Evolutionary conservation across 2,329 filamentous ascomycete genomes (phyloP), one percentile per base, ranked within the genome.

Genomic region (Aureobasidium sp.): DNA sequence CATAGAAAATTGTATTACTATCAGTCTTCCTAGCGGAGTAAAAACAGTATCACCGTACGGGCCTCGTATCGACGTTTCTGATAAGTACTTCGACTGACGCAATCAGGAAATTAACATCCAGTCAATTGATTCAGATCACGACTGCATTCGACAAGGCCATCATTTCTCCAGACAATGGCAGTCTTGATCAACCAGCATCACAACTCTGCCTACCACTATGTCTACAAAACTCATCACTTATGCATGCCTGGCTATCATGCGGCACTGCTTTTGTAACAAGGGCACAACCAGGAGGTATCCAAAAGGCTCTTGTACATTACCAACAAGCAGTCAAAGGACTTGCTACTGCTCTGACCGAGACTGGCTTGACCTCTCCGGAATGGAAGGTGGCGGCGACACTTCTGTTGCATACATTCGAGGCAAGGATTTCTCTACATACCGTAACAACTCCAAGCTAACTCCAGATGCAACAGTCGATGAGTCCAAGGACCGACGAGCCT

Each of bases 211-310:
- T 60, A 4, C 57, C 44, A 7, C n/a, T 60, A 15, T 60, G 57
- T 36, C 44, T 60, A 22, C 22, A 60, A 11, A 49, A 60, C 25
- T 51, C 57, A 9, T 22, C 44, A 9, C 57, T 60, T 5, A 60
- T 60, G 57, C 57, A 60, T 60, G 57, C 57, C 12, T 60, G 57
- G 57, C n/a, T 60, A 17, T 60, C 45, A 5, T 60, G 57, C 36
- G 45, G 57, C 25, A 60, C 57, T 34, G 57, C 45, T 4, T 60
- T 60, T n/a, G 31, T 60, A n/a, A 31, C 34, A 42, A 49, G 22
- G 15, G 22, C 20, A 22, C 36, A 42, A 27, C 44, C 44, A 22
- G 57, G 45, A n/a, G 57, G 57, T 20, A 20, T 51, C 6, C 34
- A 51, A 14, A 60, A 36, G n/a, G 57, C 57, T 5, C 37, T 51